Evolutionary conservation across 2,329 filamentous ascomycete genomes (phyloP).

Genomic region (Teratosphaeria nubilosa): DNA sequence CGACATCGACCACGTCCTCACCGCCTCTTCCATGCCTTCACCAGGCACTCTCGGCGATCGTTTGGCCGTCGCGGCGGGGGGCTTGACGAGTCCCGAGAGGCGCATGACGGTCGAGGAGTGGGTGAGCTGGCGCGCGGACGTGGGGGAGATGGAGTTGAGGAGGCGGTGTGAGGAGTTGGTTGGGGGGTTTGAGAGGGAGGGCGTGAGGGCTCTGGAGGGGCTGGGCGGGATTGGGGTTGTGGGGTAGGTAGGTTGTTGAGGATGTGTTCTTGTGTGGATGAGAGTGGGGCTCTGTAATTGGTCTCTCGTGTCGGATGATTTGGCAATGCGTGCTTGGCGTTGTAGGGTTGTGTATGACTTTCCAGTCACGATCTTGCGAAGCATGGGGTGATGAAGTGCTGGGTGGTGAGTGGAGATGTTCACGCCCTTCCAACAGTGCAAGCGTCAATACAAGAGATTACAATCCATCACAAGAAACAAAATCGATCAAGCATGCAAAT

Average conservation of each 20-base stretch:
- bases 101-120: conserved; percentile 90
- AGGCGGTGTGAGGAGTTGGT: conserved; percentile 77
- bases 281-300: not conserved
- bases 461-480: no score
- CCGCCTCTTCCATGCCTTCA: conserved; percentile 29
- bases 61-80: conserved; percentile 40
- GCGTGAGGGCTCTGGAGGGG: conserved; percentile 62
- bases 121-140: conserved; percentile 70
- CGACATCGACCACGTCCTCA: conserved; percentile 65
- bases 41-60: conserved; percentile 16
- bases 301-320: not conserved
- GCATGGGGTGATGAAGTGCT: no score
- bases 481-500: no score
- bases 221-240: conserved; percentile 52
- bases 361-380: no score
- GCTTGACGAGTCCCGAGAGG: conserved; percentile 66
- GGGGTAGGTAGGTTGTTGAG: not conserved
- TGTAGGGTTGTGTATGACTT: no score
- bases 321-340: no score
- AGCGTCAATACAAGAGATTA: no score
- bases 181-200: conserved; percentile 71
- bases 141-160: conserved; percentile 70
- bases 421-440: no score
- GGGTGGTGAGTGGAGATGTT: no score
- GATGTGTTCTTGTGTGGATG: not conserved